A percentile compares a stretch with the other conserved stretches of the same genome.
These are phyloP conservation scores for Yamadazyma atlantica DNA, from an alignment of 1,139 yeast species.

Conservation along the genomic window DNA sequence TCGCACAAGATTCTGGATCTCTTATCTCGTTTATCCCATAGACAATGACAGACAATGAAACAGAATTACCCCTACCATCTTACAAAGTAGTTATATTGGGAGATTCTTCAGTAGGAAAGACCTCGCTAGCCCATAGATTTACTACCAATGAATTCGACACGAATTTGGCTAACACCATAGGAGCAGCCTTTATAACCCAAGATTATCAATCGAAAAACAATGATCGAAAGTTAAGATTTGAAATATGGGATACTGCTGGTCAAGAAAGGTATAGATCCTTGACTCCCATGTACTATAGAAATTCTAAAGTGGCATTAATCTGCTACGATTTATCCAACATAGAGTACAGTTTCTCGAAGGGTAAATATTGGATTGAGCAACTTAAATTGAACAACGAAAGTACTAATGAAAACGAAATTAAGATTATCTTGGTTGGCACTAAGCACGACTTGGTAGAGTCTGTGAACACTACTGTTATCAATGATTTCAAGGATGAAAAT, in stretches of 20 bases:
- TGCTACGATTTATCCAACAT: constrained; percentile 38
- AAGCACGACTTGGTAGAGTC: constrained; percentile 24
- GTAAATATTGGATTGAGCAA: constrained; percentile 48
- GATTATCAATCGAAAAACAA: constrained; percentile 19
- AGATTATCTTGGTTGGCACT: constrained; percentile 36
- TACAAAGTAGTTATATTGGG: constrained; percentile 45
- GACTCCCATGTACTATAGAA: constrained; percentile 52
- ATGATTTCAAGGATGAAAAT: constrained; percentile 11
- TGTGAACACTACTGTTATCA: constrained; percentile 5
- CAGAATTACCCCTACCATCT: constrained; percentile 10
- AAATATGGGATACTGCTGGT: constrained; percentile 57
- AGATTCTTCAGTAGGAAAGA: constrained; percentile 49
- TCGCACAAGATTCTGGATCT: neutral
- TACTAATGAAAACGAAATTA: constrained; percentile 17
- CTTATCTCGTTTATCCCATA: neutral
- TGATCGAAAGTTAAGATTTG: constrained; percentile 31
- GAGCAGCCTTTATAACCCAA: constrained; percentile 50
- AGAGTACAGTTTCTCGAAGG: constrained; percentile 34
- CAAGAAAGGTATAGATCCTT: constrained; percentile 48
- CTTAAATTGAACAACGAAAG: constrained; percentile 27
- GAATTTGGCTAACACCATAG: constrained; percentile 46
- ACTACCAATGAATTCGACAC: constrained; percentile 36
- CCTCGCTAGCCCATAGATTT: constrained; percentile 46
- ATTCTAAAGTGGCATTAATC: constrained; percentile 43
- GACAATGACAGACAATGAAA: neutral